Base-by-base conservation (phyloP, 2,329 filamentous ascomycete species). In the Cercospora sp. region DNA sequence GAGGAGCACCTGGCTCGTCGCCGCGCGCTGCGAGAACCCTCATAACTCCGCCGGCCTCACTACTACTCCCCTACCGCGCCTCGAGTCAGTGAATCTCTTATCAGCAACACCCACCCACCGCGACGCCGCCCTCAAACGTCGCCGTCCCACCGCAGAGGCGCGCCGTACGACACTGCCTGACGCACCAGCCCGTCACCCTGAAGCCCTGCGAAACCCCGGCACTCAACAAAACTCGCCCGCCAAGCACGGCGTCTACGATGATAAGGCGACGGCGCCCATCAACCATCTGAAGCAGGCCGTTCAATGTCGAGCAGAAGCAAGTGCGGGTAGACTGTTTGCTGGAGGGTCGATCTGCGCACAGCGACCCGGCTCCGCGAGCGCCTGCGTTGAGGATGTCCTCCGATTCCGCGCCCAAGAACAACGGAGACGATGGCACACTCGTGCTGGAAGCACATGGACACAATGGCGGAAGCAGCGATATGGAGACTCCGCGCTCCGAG, bases 401-500 rank as follows among this genome's bases (percentile, higher is more conserved):
- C 62, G 69, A 73, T 49, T 53, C 66, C 60, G 65, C 62, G 49
- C 12, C 65, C 32, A 62, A 70, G 63, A 69, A 69, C 63, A 60
- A 63, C 58, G 65, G 59, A 57, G 45, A 70, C 28, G 26, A 63
- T 28, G 61, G 28, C 13, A 16, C 12, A 18, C 61, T 40, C 30
- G 45, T 34, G 49, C 21, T 26, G 32, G 45, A 26, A n/a, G 43
- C 45, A 24, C 32, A 28, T 65, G 70, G 58, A 63, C 67, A 69
- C 58, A 65, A 57, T 63, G 61, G 62, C 51, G 26, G 57, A 68
- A 59, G 69, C 69, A 75, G 75, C 43, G 76, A 80, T 65, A 70
- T 74, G 40, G 80, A 81, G 74, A 76, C 73, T 70, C 79, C 80
- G 59, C 78, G 80, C 66, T 81, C 80, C 5, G 81, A 81, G 72